phyloP scores from a whole-genome alignment of 305 asterid genomes.

The Solanum hybrid region DNA sequence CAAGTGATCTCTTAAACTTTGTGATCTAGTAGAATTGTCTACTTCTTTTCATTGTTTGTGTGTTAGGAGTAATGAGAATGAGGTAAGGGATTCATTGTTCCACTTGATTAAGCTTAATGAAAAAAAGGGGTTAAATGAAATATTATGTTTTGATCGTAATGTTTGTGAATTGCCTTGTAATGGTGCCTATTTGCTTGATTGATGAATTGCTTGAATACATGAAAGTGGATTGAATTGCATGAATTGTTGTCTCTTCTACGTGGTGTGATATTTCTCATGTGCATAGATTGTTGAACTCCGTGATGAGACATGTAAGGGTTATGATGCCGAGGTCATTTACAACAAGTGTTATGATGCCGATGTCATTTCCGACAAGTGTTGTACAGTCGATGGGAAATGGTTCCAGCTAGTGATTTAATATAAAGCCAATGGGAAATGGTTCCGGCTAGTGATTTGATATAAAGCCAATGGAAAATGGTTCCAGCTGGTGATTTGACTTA shows the following conservation, averaged over 20 bases:
- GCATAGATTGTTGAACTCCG: not conserved
- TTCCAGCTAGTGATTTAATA: not conserved
- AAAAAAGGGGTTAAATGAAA: too few species aligned
- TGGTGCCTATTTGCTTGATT: not conserved
- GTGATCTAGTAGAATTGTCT: not conserved
- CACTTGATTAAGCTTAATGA: not conserved
- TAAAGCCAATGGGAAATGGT: not conserved
- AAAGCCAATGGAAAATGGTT: not conserved
- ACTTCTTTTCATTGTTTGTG: not conserved
- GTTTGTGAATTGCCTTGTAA: not conserved
- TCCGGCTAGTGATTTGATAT: not conserved
- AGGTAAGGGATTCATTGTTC: not conserved
- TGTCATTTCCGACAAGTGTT: not conserved
- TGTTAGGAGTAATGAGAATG: not conserved
- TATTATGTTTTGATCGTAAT: not conserved
- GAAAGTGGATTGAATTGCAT: too few species aligned
- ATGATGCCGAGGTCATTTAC: too few species aligned
- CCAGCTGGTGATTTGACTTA: not conserved
- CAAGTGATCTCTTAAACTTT: not conserved
- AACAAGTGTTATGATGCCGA: too few species aligned
- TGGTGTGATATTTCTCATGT: not conserved
- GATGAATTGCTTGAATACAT: too few species aligned
- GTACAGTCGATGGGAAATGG: not conserved
- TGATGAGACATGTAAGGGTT: not conserved
- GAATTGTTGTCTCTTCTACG: not conserved